phyloP scores from a whole-genome alignment of 768 basidiomycete genomes.

The Rickenella mellea region DNA sequence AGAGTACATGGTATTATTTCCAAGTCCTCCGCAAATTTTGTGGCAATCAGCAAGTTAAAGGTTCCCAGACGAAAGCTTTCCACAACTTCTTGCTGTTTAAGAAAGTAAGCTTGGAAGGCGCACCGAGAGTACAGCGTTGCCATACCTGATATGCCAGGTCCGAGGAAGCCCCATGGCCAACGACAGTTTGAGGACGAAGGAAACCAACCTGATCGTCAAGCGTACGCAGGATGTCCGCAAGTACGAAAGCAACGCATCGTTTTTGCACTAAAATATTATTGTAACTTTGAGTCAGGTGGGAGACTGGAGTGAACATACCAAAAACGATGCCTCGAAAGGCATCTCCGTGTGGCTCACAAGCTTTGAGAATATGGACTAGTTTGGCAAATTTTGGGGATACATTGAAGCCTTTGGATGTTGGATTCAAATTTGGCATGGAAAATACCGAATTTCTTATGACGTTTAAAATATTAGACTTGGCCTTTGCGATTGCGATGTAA shows the following conservation, averaged over 20 bases:
- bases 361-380: conserved; percentile 49
- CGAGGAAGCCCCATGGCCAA: conserved; percentile 24
- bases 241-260: conserved; percentile 41
- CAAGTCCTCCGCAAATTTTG: conserved; percentile 49
- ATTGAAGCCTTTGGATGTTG: conserved; percentile 51
- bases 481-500: conserved; percentile 1
- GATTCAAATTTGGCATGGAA: conserved; percentile 51
- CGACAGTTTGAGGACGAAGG: conserved; percentile 44
- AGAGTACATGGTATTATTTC: conserved; percentile 47
- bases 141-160: conserved; percentile 25
- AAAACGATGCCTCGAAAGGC: conserved; percentile 57
- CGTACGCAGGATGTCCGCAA: conserved; percentile 49
- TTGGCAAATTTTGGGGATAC: conserved; percentile 58
- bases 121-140: neutral
- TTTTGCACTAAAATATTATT: conserved; percentile 35
- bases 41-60: conserved; percentile 56
- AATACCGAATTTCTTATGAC: conserved; percentile 54
- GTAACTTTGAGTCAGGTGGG: conserved; percentile 5
- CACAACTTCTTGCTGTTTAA: conserved; percentile 35
- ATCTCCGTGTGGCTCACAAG: conserved; percentile 42
- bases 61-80: conserved; percentile 42
- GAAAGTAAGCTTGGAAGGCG: neutral
- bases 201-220: conserved; percentile 41
- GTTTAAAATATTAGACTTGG: conserved; percentile 16
- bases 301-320: conserved; percentile 31